Percentiles rank a stretch among this genome's conserved stretches.
Conservation (phyloP, 2,329 filamentous ascomycete species). For the Microcyclosporella mali region DNA sequence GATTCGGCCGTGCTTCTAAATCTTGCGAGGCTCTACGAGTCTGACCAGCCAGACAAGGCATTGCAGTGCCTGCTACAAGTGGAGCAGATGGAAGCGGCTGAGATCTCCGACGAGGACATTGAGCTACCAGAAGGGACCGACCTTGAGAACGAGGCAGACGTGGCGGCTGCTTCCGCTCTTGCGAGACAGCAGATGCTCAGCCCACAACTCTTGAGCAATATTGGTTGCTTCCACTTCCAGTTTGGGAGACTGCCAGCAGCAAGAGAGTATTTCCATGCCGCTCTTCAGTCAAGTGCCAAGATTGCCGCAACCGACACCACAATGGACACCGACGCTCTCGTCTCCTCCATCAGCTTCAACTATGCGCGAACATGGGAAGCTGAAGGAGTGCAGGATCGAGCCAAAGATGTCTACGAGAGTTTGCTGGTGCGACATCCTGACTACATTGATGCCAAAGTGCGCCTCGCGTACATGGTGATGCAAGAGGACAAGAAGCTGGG, state of each 20-base stretch:
- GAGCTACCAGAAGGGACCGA: constrained; percentile 43
- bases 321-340: constrained; percentile 78
- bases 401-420: constrained; percentile 80
- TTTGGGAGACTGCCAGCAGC: constrained; percentile 73
- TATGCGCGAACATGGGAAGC: constrained; percentile 89
- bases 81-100: constrained; percentile 79
- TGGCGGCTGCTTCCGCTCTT: constrained; percentile 26
- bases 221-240: constrained; percentile 92
- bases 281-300: constrained; percentile 77
- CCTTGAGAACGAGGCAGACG: constrained; percentile 28
- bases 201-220: constrained; percentile 92
- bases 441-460: constrained; percentile 85
- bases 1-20: constrained; percentile 88
- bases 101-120: constrained; percentile 61
- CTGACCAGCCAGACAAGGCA: constrained; percentile 78
- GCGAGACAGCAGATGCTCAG: constrained; percentile 71
- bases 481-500: constrained; percentile 75
- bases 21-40: constrained; percentile 84
- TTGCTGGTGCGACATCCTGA: constrained; percentile 75
- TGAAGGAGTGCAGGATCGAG: constrained; percentile 71
- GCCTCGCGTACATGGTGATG: constrained; percentile 84
- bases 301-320: constrained; percentile 56
- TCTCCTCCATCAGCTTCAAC: constrained; percentile 96
- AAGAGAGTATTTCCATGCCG: constrained; percentile 85
- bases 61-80: constrained; percentile 87